Percentiles rank a stretch among this genome's conserved stretches.
phyloP scores from a whole-genome alignment of 202 grass and related monocot species.

The Zizania palustris region DNA sequence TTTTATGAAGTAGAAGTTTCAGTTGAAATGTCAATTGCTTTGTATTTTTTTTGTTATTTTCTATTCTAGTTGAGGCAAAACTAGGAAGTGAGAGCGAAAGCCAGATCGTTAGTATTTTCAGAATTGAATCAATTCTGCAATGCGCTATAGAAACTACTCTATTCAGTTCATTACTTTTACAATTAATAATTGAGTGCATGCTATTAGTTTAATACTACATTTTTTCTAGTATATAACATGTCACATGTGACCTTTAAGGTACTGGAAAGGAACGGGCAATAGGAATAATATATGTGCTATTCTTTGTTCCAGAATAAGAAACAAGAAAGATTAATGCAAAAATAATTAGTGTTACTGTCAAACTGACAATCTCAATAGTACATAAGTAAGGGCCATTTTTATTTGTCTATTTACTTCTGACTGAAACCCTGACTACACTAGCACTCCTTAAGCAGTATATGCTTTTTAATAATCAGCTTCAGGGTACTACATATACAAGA shows the following conservation, averaged over 20 bases:
- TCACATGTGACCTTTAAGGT: too few relatives aligned
- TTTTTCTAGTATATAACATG: background rate
- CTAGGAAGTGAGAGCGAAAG: background rate
- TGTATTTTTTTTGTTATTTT: background rate
- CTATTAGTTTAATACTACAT: background rate
- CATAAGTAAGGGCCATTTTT: too few relatives aligned
- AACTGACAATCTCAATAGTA: too few relatives aligned
- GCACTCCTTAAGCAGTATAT: background rate
- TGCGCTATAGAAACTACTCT: background rate
- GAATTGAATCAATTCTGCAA: background rate
- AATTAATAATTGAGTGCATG: background rate
- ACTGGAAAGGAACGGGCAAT: too few relatives aligned
- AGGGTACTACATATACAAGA: background rate
- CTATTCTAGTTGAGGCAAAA: slow-evolving; percentile 10
- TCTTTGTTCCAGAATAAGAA: too few relatives aligned
- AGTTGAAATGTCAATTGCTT: slow-evolving; percentile 1
- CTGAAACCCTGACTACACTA: background rate
- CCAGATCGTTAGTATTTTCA: background rate
- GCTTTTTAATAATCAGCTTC: background rate
- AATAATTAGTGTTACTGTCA: too few relatives aligned
- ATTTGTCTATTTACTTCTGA: background rate
- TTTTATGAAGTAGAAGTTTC: slow-evolving; percentile 9
- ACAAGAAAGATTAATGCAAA: too few relatives aligned
- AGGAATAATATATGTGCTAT: too few relatives aligned
- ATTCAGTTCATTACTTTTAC: background rate